Evolutionary conservation across 257 asterid genomes (phyloP).

Genomic region (Nicotiana undulata): DNA sequence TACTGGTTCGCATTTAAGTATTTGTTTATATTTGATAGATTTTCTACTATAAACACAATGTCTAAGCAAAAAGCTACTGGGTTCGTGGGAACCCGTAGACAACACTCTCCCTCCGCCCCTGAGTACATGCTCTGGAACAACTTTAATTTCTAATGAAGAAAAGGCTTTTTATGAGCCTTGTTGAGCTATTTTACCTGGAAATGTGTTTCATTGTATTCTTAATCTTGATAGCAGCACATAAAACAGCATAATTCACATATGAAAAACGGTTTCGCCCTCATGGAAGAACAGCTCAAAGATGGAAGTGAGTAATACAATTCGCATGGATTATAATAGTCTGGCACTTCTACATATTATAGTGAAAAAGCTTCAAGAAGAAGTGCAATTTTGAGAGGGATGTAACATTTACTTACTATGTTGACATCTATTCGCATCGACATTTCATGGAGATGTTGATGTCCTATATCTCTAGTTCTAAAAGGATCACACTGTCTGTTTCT

Average conservation of each 20-base stretch:
- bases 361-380: neutral
- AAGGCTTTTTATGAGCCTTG: neutral
- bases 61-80: too few species aligned
- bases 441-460: neutral
- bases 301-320: neutral
- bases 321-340: neutral
- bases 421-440: neutral
- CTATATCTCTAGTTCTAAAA: neutral
- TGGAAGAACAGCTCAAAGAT: conserved; percentile 2
- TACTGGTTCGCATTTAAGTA: too few species aligned
- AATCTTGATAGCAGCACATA: neutral
- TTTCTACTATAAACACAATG: too few species aligned
- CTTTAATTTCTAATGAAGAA: neutral
- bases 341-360: neutral
- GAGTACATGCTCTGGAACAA: neutral
- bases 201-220: neutral
- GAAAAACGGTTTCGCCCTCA: neutral
- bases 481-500: neutral
- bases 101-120: too few species aligned
- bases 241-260: neutral
- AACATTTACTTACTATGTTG: neutral
- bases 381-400: conserved; percentile 1
- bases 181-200: neutral
- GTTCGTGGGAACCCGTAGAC: too few species aligned
- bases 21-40: too few species aligned